Base-by-base conservation (phyloP, 148 eudicot species). In the Salicornia ramosissima region DNA sequence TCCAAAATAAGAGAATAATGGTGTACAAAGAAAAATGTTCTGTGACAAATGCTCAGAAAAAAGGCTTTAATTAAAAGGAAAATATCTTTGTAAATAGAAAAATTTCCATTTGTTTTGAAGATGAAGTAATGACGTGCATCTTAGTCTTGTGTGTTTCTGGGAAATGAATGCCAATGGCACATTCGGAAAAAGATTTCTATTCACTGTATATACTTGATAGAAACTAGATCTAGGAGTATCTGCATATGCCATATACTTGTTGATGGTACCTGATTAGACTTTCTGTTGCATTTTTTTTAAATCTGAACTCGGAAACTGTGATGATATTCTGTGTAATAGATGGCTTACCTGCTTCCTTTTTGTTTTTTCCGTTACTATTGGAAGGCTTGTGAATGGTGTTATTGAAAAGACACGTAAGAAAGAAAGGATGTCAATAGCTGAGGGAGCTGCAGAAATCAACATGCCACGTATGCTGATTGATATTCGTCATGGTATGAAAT, bases 381-480 rank as follows among this genome's bases (percentile, higher is more conserved):
- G 43, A 77, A 93, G 98, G 96, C 90, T 94, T 75, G 96, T 94
- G 64, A 93, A 90, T 77, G 89, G 90, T 51, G 74, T 82, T 60
- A 80, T 90, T 68, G 98, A 93, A 77, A 90, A 84, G 87, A 86
- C 84, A 8, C 92, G 97, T 6, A 77, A 79, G 64, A 87, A 75
- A 81, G 76, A 69, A 14, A 78, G 75, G 74, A 55, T 77, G 65
- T 94, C 98, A 62, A 94, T 94, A 55, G 96, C 85, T 25, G 86
- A 81, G 75, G 96, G 86, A 59, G 98, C 98, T 63, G 80, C 74
- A 42, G 71, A 67, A 74, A 71, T 88, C 50, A 80, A 78, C 64
- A 79, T 94, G 78, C 98, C 98, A 22, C 96, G 98, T 14, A 84
- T 87, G 90, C 85, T 94, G 77, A 82, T 90, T 71, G 98, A 94